Evolutionary conservation across 73 alveolate species (phyloP).

Genomic region (Paramecium pentaurelia): DNA sequence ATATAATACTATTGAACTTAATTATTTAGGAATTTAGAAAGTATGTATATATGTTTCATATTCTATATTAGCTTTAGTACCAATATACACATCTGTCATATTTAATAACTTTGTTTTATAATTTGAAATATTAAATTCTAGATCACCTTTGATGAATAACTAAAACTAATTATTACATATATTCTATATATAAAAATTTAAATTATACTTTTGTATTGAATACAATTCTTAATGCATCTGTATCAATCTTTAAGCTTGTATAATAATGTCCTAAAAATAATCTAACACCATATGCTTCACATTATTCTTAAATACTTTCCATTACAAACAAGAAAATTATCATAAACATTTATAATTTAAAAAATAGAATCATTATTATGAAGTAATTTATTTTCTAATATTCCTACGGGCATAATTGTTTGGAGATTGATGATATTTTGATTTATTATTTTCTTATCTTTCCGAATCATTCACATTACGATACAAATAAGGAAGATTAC

Average conservation of each 20-base stretch:
- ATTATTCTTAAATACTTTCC: neutral
- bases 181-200: neutral
- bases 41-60: slow-evolving; percentile 29
- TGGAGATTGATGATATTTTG: neutral
- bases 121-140: neutral
- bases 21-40: neutral
- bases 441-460: neutral
- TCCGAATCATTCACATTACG: neutral
- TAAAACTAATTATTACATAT: neutral
- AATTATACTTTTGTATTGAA: neutral
- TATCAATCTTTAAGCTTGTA: neutral
- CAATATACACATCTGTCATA: neutral
- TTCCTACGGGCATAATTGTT: neutral
- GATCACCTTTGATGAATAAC: neutral
- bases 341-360: neutral
- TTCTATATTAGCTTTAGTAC: neutral
- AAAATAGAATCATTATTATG: neutral
- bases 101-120: neutral
- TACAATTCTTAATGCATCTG: neutral
- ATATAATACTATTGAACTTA: neutral
- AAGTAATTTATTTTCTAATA: neutral
- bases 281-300: slow-evolving; percentile 17
- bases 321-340: neutral
- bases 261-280: slow-evolving; percentile 29
- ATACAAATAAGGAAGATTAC: neutral